Evolutionary conservation across 257 asterid species (phyloP).

Genomic region (Cynanchum wilfordii): DNA sequence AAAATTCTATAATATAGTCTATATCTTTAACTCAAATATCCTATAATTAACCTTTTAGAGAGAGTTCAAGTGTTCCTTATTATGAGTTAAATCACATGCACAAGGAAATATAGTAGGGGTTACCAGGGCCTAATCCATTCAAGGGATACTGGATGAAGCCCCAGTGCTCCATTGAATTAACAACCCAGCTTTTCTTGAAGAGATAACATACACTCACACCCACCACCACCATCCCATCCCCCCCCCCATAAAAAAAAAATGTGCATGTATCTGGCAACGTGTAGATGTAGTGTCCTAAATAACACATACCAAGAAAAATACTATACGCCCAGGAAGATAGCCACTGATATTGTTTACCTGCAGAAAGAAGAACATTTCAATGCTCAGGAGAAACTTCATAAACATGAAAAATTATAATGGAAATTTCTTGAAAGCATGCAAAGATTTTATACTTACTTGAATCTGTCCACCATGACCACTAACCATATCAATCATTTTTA

Average conservation of each 20-base stretch:
- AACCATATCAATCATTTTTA: slow-evolving; percentile 98
- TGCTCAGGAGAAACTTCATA: neutral
- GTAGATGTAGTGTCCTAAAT: neutral
- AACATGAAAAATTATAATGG: neutral
- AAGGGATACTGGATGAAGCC: neutral
- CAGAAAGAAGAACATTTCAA: slow-evolving; percentile 1
- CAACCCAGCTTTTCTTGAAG: neutral
- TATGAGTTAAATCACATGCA: neutral
- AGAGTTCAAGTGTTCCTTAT: neutral
- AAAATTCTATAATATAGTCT: neutral
- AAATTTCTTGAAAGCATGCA: neutral
- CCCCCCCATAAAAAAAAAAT: neutral
- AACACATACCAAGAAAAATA: slow-evolving; percentile 85
- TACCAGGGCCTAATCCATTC: neutral
- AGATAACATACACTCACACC: neutral
- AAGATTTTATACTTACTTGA: slow-evolving; percentile 50
- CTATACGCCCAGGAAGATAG: slow-evolving; percentile 97
- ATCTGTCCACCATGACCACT: slow-evolving; percentile 97
- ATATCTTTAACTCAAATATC: neutral
- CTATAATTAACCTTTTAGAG: neutral
- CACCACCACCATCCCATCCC: neutral
- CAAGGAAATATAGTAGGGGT: neutral
- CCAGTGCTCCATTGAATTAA: neutral
- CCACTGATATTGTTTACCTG: slow-evolving; percentile 99
- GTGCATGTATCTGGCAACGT: neutral